Conservation (phyloP, 78 protist genomes). For the Dictyostelium citrinum region DNA sequence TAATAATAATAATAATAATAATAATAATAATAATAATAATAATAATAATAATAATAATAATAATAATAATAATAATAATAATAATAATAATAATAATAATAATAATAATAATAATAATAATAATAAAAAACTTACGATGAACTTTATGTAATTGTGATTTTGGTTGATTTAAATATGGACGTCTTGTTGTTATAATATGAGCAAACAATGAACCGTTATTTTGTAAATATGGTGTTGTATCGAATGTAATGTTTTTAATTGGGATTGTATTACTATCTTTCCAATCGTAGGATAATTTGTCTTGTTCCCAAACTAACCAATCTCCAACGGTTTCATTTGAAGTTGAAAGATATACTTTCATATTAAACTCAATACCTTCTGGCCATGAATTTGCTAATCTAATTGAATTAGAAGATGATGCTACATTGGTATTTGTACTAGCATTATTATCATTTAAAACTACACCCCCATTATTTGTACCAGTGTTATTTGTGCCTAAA, state of each 20-base stretch:
- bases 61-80: not conserved
- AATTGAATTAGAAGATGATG: not conserved
- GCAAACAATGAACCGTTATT: conserved; percentile 82
- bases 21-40: not conserved
- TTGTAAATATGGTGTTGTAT: conserved; percentile 5
- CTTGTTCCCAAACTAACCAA: conserved; percentile 42
- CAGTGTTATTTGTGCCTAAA: not conserved
- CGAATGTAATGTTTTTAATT: conserved; percentile 18
- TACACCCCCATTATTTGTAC: not conserved
- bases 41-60: not conserved
- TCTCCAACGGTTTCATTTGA: conserved; percentile 29
- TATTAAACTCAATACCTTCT: not conserved
- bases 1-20: not conserved
- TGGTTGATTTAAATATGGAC: not conserved
- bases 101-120: too few relatives aligned
- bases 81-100: too few relatives aligned
- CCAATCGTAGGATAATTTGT: conserved; percentile 17
- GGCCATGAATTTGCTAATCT: conserved; percentile 9
- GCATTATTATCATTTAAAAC: not conserved
- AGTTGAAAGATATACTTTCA: conserved; percentile 41
- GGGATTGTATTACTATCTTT: not conserved
- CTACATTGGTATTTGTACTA: not conserved
- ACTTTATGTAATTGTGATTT: conserved; percentile 7
- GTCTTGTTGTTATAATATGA: conserved; percentile 31
- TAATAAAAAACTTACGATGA: conserved; percentile 36